Evolutionary conservation across 108 stramenopile genomes (phyloP).

Genomic region (Discostella stelligeroides): DNA sequence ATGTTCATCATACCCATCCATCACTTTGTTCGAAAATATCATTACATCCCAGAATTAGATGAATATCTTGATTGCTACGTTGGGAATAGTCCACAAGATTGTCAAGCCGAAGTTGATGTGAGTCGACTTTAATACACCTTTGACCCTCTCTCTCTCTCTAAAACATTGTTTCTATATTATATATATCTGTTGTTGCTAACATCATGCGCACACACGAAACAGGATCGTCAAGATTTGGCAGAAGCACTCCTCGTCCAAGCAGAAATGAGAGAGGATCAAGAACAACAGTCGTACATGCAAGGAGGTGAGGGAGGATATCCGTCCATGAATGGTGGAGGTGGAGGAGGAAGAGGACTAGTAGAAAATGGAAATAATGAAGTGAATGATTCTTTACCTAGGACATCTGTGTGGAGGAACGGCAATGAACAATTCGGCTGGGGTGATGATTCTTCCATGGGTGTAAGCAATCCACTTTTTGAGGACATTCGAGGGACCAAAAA

Average conservation of each 20-base stretch:
- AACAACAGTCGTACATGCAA: too few species aligned
- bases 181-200: too few species aligned
- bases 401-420: slow-evolving; percentile 5
- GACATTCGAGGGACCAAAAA: too few species aligned
- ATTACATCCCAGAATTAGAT: slow-evolving; percentile 24
- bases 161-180: too few species aligned
- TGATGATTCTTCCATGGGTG: neutral
- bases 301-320: too few species aligned
- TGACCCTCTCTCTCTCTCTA: too few species aligned
- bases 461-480: too few species aligned
- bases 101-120: slow-evolving; percentile 5
- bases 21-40: neutral
- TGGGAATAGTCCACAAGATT: slow-evolving; percentile 5
- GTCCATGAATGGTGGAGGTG: too few species aligned
- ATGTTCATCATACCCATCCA: neutral
- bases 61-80: slow-evolving; percentile 22
- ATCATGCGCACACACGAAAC: neutral
- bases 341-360: too few species aligned
- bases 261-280: slow-evolving; percentile 13
- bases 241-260: slow-evolving; percentile 14
- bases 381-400: neutral
- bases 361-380: neutral
- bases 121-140: neutral
- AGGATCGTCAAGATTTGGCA: slow-evolving; percentile 15
- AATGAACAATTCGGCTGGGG: slow-evolving; percentile 7